Conservation (phyloP, 2,329 filamentous ascomycete genomes). For the Ophiocordyceps camponoti-saundersi region DNA sequence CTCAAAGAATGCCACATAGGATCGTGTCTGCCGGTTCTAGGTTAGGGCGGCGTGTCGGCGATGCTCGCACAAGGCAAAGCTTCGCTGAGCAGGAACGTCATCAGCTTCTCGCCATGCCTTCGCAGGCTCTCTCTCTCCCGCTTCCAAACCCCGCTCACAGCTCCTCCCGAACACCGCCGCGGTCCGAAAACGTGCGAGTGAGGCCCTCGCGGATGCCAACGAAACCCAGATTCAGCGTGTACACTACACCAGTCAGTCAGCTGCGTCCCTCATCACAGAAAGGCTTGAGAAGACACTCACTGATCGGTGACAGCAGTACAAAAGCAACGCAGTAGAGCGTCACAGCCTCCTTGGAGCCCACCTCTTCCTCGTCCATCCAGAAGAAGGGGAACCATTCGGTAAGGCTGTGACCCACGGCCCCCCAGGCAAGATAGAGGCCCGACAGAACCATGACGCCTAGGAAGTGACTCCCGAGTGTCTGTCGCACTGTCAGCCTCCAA, state of each 20-base stretch:
- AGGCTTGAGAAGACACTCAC: conserved; percentile 16
- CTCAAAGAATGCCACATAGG: no score
- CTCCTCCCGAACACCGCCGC: conserved; percentile 5
- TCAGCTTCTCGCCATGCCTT: not conserved
- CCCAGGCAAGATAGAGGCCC: conserved; percentile 31
- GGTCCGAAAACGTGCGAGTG: conserved; percentile 6
- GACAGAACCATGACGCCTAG: conserved; percentile 22
- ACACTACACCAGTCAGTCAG: conserved; percentile 16
- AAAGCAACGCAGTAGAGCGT: conserved; percentile 27
- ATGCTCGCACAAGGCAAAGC: not conserved
- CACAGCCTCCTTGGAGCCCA: conserved; percentile 25
- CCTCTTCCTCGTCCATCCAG: conserved; percentile 28
- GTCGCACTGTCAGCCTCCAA: conserved; percentile 3
- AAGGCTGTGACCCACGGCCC: conserved; percentile 25
- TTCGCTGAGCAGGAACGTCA: not conserved
- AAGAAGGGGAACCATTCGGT: conserved; percentile 31
- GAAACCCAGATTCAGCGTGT: conserved; percentile 30
- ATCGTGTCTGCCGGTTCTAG: not conserved
- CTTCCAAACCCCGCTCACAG: not conserved
- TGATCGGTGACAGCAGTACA: conserved; percentile 22
- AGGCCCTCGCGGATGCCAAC: conserved; percentile 28
- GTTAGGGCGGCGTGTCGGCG: not conserved
- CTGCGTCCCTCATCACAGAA: not conserved
- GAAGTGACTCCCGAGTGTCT: conserved; percentile 28
- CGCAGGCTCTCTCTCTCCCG: no score